Base-by-base conservation (phyloP, 2,329 filamentous ascomycete species). In the Mariannaea sp. region DNA sequence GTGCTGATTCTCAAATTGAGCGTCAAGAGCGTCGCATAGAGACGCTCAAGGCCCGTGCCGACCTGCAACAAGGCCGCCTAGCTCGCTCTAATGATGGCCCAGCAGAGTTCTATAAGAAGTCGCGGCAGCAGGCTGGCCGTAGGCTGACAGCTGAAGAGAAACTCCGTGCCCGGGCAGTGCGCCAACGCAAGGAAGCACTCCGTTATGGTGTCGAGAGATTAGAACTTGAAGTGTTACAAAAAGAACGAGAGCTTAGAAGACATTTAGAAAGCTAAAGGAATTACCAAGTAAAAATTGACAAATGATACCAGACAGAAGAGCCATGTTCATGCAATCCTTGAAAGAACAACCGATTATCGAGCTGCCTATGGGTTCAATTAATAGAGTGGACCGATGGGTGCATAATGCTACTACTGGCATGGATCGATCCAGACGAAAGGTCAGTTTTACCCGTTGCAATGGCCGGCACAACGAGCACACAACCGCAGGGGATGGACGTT, bases 161-260 rank as follows among this genome's bases (percentile, higher is more conserved):
- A 62, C 67, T 84, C 42, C 71, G 78, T 16, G 80, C 79, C 2
- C 75, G 78, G 64, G 86, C 89, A 58, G 72, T 94, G 51, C 78
- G 84, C 53, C 89, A 92, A 77, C 88, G 91, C 73, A 93, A 90
- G 73, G 91, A 96, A 72, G 84, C 90, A 43, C 74, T 96, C 63
- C 86, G 89, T 69, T 96, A 95, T 75, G 88, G 90, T 22, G 90
- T 96, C 14, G 90, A 94, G 69, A 81, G 92, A 56, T 72, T 97
- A 60, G 90, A 94, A 76, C 69, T 96, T 65, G 90, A 96, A 75
- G 88, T 90, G n/a, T 80, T 85, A 63, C 92, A 96, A 66, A 84
- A 83, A 71, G 82, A 85, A 73, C 74, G 81, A 57, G 82, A 86
- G 71, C 62, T 85, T 65, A 70, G 80, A 60, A 77, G 80, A 70